These are phyloP conservation scores for Pseudopithomyces maydicus DNA, from an alignment of 2,329 filamentous ascomycete species.

Conservation along the genomic window DNA sequence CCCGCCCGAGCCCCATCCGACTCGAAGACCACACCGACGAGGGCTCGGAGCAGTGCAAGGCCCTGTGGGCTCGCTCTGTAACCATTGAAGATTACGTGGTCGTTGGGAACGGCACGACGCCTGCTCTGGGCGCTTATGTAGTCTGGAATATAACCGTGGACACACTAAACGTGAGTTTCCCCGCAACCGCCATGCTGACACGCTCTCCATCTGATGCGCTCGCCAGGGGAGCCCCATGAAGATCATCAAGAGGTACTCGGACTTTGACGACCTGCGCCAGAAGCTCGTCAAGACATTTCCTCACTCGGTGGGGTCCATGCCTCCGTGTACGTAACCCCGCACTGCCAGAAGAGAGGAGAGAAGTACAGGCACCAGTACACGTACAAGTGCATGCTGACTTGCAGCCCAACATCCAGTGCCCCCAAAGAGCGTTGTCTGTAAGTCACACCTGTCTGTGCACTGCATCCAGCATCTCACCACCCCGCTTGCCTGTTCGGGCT, in stretches of 20 bases:
- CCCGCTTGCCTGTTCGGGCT: constrained; percentile 23
- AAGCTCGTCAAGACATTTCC: constrained; percentile 82
- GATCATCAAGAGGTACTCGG: constrained; percentile 77
- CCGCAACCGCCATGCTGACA: neutral
- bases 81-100: constrained; percentile 67
- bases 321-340: constrained; percentile 61
- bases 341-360: too few relatives aligned
- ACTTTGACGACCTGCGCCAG: constrained; percentile 82
- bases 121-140: constrained; percentile 82
- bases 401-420: constrained; percentile 58
- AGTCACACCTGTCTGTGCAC: constrained; percentile 35
- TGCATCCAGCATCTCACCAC: constrained; percentile 5
- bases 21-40: constrained; percentile 70
- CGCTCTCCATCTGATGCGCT: neutral
- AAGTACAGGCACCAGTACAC: too few relatives aligned
- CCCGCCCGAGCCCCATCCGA: constrained; percentile 55
- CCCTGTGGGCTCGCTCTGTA: constrained; percentile 67
- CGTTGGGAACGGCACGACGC: constrained; percentile 60
- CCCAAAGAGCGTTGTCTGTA: constrained; percentile 88
- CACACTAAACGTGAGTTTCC: constrained; percentile 73
- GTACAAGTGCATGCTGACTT: too few relatives aligned
- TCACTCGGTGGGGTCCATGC: constrained; percentile 81
- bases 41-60: constrained; percentile 59
- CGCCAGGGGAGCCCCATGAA: constrained; percentile 60
- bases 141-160: constrained; percentile 92